phyloP scores from a whole-genome alignment of 768 basidiomycete genomes.

The Heimioporus sp. region DNA sequence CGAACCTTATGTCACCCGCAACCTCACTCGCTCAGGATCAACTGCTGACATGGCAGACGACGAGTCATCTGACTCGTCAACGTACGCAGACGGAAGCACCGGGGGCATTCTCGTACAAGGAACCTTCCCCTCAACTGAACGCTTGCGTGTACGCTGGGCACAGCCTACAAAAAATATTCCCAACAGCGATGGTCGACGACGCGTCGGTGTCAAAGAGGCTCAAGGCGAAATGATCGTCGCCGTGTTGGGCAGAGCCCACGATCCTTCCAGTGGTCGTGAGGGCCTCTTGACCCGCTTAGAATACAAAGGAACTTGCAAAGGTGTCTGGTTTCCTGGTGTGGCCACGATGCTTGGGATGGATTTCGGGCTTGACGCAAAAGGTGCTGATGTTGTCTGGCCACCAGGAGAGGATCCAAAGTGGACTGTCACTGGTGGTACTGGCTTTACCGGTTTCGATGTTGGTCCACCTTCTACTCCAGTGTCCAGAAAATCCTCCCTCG shows the following conservation, averaged over 20 bases:
- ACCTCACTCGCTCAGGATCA: slow-evolving; percentile 51
- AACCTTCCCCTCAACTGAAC: slow-evolving; percentile 74
- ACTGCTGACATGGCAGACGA: slow-evolving; percentile 78
- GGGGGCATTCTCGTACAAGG: slow-evolving; percentile 72
- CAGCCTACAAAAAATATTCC: slow-evolving; percentile 50
- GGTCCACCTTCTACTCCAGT: slow-evolving; percentile 38
- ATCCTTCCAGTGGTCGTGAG: slow-evolving; percentile 38
- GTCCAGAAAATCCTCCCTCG: slow-evolving; percentile 51
- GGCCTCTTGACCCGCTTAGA: slow-evolving; percentile 65
- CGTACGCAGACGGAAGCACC: slow-evolving; percentile 45
- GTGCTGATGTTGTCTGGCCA: slow-evolving; percentile 69
- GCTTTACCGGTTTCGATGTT: slow-evolving; percentile 71
- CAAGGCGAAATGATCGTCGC: slow-evolving; percentile 65
- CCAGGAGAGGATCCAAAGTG: slow-evolving; percentile 50
- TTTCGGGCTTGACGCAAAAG: slow-evolving; percentile 63
- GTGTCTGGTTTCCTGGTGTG: slow-evolving; percentile 81
- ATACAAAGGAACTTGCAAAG: slow-evolving; percentile 72
- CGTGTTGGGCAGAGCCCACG: slow-evolving; percentile 50
- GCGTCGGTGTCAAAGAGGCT: slow-evolving; percentile 68
- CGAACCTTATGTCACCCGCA: slow-evolving; percentile 72
- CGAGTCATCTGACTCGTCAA: slow-evolving; percentile 73
- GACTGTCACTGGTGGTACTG: slow-evolving; percentile 60
- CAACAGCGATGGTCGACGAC: slow-evolving; percentile 54
- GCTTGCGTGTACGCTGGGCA: slow-evolving; percentile 77
- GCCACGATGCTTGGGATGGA: slow-evolving; percentile 81